Evolutionary conservation across 2,329 filamentous ascomycete species (phyloP).

Genomic region (Sclerotinia borealis): DNA sequence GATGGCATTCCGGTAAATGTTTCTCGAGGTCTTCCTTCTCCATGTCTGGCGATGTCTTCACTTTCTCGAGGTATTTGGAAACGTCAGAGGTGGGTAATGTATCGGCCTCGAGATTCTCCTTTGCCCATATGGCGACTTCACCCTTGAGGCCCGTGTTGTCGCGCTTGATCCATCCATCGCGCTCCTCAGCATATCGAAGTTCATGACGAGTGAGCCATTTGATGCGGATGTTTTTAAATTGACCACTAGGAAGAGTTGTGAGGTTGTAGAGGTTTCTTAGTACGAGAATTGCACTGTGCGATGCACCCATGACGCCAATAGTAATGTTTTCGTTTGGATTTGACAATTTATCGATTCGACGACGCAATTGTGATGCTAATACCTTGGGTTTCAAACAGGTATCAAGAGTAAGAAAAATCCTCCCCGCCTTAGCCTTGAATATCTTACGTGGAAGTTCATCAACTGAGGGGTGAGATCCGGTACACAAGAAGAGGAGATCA

Average conservation of each 20-base stretch:
- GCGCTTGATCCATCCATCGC: constrained; percentile 56
- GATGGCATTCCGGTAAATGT: constrained; percentile 44
- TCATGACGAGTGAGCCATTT: constrained; percentile 58
- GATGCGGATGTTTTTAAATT: constrained; percentile 42
- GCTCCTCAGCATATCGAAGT: constrained; percentile 55
- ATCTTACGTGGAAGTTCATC: constrained; percentile 38
- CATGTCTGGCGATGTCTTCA: constrained; percentile 25
- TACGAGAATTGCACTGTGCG: constrained; percentile 57
- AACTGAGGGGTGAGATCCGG: constrained; percentile 45
- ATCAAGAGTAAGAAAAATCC: not conserved
- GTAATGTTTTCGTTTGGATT: constrained; percentile 26
- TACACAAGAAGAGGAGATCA: constrained; percentile 47
- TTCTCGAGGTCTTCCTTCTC: constrained; percentile 41
- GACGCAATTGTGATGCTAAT: not conserved
- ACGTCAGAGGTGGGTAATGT: constrained; percentile 34
- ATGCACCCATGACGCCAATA: constrained; percentile 54
- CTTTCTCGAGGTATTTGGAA: constrained; percentile 27
- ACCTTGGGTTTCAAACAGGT: not conserved
- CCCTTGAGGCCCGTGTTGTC: constrained; percentile 63
- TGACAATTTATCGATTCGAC: not conserved
- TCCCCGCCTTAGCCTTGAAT: constrained; percentile 32
- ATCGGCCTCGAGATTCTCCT: constrained; percentile 50
- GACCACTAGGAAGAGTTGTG: not conserved
- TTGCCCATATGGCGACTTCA: constrained; percentile 52
- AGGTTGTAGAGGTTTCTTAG: constrained; percentile 54